Evolutionary conservation across 2,329 filamentous ascomycete genomes (phyloP), one percentile per base, ranked within the genome.

Genomic region (Hymenoscyphus repandus): DNA sequence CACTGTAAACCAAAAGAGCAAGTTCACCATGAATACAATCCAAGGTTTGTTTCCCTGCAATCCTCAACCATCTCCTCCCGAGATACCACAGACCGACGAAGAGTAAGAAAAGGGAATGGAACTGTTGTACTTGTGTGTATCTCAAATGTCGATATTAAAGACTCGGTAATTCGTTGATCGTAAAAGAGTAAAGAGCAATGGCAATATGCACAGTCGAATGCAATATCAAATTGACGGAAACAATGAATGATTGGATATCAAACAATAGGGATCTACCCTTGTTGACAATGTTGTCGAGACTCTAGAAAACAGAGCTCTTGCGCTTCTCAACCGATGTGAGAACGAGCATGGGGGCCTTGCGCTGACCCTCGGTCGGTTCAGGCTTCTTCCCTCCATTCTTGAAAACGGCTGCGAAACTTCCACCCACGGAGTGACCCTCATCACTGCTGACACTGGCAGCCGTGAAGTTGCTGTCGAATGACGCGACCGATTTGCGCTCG

Each of bases 281-380:
- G 50, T 55, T 58, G 58, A 61, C 59, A 41, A 43, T 48, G 46
- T 49, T 51, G 50, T 58, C 32, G 20, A 50, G 37, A 11, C n/a
- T 36, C 43, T 74, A 85, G 65, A 78, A 79, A 66, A 80, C 70
- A 53, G 78, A 74, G 70, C 80, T 86, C 78, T 90, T 95, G 70
- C 90, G 87, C 81, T 95, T 96, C 75, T 95, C 90, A 56, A 84
- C 86, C 68, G 85, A 91, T 59, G 88, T 91, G 59, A 96, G 79
- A 59, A 96, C 86, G 66, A 96, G 82, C 77, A 90, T 86, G 48
- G 90, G 86, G 61, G 86, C 87, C 75, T 86, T 91, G 71, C 90
- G 88, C 70, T 89, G 83, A 52, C 78, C 76, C 57, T 80, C 77
- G 46, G 71, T 69, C 38, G 72, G 73, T 62, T 82, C 76, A 56